Conservation (phyloP, 306 rosid species). For the Medicago lupulina region DNA sequence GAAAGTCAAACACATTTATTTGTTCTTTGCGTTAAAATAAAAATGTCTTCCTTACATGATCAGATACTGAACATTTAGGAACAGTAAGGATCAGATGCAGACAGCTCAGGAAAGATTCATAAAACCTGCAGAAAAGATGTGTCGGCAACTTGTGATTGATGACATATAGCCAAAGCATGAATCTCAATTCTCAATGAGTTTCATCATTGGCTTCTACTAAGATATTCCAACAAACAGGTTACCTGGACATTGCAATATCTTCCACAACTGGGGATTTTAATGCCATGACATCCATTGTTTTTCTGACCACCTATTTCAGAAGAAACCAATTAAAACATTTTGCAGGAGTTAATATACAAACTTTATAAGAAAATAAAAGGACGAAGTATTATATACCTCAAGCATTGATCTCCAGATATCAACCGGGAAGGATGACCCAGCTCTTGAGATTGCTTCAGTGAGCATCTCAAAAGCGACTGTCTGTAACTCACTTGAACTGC, state of each 20-base stretch:
- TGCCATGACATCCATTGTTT: conserved; percentile 80
- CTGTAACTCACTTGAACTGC: conserved; percentile 71
- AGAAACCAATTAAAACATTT: conserved; percentile 36
- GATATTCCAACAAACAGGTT: conserved; percentile 37
- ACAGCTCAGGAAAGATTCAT: conserved; percentile 72
- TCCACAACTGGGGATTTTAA: conserved; percentile 62
- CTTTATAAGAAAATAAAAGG: conserved; percentile 7
- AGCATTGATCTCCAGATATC: conserved; percentile 77
- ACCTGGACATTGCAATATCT: conserved; percentile 77
- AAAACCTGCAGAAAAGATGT: conserved; percentile 70
- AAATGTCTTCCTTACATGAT: conserved; percentile 71
- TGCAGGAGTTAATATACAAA: conserved; percentile 19
- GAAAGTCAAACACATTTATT: conserved; percentile 19
- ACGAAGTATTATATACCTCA: conserved; percentile 56
- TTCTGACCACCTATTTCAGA: conserved; percentile 69
- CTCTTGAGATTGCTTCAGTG: conserved; percentile 70
- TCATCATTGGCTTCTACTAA: conserved; percentile 29
- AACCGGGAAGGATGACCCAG: conserved; percentile 61
- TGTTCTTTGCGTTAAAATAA: conserved; percentile 18
- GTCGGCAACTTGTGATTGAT: conserved; percentile 37
- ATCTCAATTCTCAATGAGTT: conserved; percentile 12
- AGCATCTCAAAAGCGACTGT: conserved; percentile 73
- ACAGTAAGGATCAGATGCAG: conserved; percentile 79
- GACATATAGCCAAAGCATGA: conserved; percentile 32
- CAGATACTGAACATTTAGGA: conserved; percentile 74